Conservation (phyloP, 345 rosid species). For the Mangifera indica region DNA sequence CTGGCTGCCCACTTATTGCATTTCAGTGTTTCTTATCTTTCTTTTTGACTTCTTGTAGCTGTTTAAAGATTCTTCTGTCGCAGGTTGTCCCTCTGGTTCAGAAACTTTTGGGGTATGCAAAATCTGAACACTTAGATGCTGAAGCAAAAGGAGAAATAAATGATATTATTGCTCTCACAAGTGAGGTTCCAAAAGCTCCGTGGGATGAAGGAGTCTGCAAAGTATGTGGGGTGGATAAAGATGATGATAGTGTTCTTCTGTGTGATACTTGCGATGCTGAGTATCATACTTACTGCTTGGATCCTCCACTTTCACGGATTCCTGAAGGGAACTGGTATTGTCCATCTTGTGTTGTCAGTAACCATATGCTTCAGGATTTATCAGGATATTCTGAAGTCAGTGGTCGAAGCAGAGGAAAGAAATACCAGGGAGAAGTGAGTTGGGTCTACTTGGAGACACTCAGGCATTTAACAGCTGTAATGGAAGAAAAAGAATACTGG, state of each 20-base stretch:
- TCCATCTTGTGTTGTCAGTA: constrained; percentile 77
- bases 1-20: neutral
- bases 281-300: constrained; percentile 98
- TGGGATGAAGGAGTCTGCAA: constrained; percentile 99
- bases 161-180: constrained; percentile 59
- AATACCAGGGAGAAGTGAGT: constrained; percentile 73
- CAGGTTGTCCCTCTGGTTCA: constrained; percentile 71
- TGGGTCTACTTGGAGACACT: constrained; percentile 60
- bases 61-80: constrained; percentile 21
- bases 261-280: constrained; percentile 98
- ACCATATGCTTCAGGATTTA: constrained; percentile 46
- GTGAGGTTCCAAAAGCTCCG: constrained; percentile 91
- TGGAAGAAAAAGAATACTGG: constrained; percentile 91
- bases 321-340: constrained; percentile 99
- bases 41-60: constrained; percentile 13
- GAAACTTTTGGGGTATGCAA: constrained; percentile 59
- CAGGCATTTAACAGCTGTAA: constrained; percentile 48
- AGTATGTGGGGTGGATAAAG: constrained; percentile 96
- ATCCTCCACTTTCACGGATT: constrained; percentile 91
- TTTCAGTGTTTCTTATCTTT: neutral
- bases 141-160: constrained; percentile 69
- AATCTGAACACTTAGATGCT: constrained; percentile 51
- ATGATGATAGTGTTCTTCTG: constrained; percentile 93
- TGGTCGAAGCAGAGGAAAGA: constrained; percentile 44
- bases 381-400: constrained; percentile 45